Conservation (phyloP, 2,329 filamentous ascomycete species). For the Periconia sp. region DNA sequence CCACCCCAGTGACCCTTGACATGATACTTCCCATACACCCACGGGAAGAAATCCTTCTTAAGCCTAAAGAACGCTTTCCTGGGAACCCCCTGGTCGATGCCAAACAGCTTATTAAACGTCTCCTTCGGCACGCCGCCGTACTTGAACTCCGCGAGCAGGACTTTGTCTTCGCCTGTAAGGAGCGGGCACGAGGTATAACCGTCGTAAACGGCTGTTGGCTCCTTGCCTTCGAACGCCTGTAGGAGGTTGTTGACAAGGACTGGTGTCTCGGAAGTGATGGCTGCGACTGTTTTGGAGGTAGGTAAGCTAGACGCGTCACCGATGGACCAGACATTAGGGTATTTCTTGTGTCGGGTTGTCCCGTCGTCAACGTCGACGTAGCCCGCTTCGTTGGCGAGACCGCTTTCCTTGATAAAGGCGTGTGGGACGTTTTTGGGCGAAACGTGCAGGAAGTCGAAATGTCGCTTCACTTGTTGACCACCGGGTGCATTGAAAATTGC, state of each 20-base stretch:
- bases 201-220: slow-evolving; percentile 31
- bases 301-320: slow-evolving; percentile 43
- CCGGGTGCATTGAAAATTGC: slow-evolving; percentile 35
- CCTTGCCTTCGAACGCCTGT: slow-evolving; percentile 26
- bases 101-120: slow-evolving; percentile 58
- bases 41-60: slow-evolving; percentile 69
- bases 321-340: slow-evolving; percentile 41
- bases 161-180: slow-evolving; percentile 58
- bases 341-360: slow-evolving; percentile 43
- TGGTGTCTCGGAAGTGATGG: slow-evolving; percentile 41
- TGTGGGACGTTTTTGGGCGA: slow-evolving; percentile 43
- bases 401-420: slow-evolving; percentile 39
- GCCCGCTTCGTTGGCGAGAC: slow-evolving; percentile 38
- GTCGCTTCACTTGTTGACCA: slow-evolving; percentile 27
- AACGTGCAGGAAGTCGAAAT: slow-evolving; percentile 43
- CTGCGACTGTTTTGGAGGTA: slow-evolving; percentile 44
- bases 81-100: slow-evolving; percentile 60
- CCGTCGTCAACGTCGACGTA: slow-evolving; percentile 41
- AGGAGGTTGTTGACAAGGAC: slow-evolving; percentile 41
- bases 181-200: slow-evolving; percentile 46
- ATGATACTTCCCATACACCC: slow-evolving; percentile 64
- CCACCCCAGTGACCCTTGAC: slow-evolving; percentile 65
- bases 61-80: slow-evolving; percentile 62
- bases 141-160: slow-evolving; percentile 66
- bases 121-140: slow-evolving; percentile 65